These are phyloP conservation scores for Solanum hybrid DNA, from an alignment of 305 asterid genomes.

Conservation along the genomic window DNA sequence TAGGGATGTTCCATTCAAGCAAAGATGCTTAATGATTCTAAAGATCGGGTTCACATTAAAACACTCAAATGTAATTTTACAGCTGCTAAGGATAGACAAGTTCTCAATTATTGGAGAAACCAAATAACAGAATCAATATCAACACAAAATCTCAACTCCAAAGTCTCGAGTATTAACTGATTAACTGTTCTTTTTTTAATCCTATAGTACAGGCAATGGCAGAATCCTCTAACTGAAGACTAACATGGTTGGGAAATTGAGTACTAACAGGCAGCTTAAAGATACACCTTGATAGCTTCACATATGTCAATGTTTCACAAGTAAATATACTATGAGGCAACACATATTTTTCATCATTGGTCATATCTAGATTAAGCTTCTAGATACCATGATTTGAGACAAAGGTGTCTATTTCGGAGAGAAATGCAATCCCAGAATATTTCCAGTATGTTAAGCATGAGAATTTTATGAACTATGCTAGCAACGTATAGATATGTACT, in stretches of 20 bases:
- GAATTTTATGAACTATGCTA: background rate
- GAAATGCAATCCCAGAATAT: no score
- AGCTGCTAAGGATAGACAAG: background rate
- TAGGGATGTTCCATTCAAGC: background rate
- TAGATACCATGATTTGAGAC: background rate
- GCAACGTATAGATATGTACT: background rate
- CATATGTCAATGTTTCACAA: background rate
- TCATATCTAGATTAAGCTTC: background rate
- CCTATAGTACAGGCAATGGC: background rate
- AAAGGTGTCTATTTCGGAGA: background rate
- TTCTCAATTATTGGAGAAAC: background rate
- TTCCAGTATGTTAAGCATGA: no score
- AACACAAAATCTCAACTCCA: background rate
- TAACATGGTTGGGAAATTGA: background rate
- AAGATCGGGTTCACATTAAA: background rate
- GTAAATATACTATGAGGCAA: background rate
- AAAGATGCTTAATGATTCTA: background rate
- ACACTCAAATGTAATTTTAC: background rate
- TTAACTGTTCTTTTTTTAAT: no score
- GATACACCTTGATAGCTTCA: background rate
- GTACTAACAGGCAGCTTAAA: background rate
- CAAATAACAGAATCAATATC: background rate
- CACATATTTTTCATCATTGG: background rate
- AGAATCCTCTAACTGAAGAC: background rate
- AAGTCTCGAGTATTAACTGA: background rate